phyloP scores from a whole-genome alignment of 352 stramenopile species.

The Pythium monospermum region DNA sequence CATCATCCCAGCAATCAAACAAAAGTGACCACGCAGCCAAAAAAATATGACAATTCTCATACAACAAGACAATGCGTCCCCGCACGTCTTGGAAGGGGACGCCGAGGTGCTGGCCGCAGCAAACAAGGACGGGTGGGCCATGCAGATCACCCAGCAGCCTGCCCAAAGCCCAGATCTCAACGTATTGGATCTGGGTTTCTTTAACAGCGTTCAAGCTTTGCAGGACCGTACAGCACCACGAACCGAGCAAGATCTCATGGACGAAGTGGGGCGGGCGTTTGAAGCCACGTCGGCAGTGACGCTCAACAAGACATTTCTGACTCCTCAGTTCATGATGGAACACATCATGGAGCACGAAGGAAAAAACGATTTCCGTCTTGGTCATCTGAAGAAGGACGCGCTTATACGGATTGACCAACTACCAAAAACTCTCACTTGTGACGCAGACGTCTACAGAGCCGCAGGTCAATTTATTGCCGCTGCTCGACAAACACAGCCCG shows the following conservation, averaged over 20 bases:
- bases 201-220: constrained; percentile 3
- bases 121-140: not conserved
- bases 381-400: not conserved
- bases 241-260: not conserved
- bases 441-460: too few species aligned
- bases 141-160: not conserved
- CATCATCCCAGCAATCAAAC: not conserved
- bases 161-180: not conserved
- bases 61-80: not conserved
- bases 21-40: not conserved
- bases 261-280: not conserved
- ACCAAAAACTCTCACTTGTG: too few species aligned
- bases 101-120: not conserved
- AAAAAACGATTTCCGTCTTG: not conserved
- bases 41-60: not conserved
- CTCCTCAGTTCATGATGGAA: constrained; percentile 2
- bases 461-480: too few species aligned
- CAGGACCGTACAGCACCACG: not conserved
- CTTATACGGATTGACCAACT: not conserved
- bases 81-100: not conserved
- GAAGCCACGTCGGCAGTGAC: not conserved
- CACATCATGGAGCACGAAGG: not conserved
- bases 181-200: constrained; percentile 1
- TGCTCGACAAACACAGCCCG: too few species aligned
- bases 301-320: not conserved